Evolutionary conservation across 192 early-diverging fungal species (phyloP).

Genomic region (Dissophora ornata): DNA sequence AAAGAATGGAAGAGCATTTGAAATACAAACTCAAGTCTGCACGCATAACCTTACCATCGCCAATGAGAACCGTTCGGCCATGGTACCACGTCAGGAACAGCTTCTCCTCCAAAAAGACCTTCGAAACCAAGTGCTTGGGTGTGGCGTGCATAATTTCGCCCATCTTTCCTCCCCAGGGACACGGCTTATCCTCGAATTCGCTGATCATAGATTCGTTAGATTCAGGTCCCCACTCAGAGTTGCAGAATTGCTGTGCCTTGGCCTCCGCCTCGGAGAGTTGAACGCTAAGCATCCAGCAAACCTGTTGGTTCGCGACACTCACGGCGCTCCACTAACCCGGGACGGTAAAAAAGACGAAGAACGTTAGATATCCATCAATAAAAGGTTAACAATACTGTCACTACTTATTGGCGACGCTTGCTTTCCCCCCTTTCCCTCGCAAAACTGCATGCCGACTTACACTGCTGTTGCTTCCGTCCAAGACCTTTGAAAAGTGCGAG

Average conservation of each 20-base stretch:
- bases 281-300: conserved; percentile 14
- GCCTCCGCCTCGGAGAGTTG: conserved; percentile 11
- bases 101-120: conserved; percentile 23
- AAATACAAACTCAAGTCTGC: too few relatives aligned
- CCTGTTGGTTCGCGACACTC: conserved; percentile 9
- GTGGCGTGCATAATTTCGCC: conserved; percentile 16
- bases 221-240: conserved; percentile 28
- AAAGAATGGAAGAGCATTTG: too few relatives aligned
- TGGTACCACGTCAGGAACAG: conserved; percentile 19
- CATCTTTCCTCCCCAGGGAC: conserved; percentile 12
- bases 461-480: background rate
- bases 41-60: too few relatives aligned
- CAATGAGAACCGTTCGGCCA: conserved; percentile 5
- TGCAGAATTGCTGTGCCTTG: conserved; percentile 8
- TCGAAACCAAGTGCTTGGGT: conserved; percentile 21
- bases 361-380: too few relatives aligned
- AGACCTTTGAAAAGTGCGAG: background rate
- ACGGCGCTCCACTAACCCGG: conserved; percentile 32
- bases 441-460: too few relatives aligned
- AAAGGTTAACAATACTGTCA: too few relatives aligned
- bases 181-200: background rate
- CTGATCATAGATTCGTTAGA: conserved; percentile 7
- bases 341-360: too few relatives aligned
- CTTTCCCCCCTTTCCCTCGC: too few relatives aligned
- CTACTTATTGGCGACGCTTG: too few relatives aligned